A percentile compares a stretch with the other conserved stretches of the same genome.
phyloP scores from a whole-genome alignment of 2,329 filamentous ascomycete genomes.

The Alternaria brassicicola region DNA sequence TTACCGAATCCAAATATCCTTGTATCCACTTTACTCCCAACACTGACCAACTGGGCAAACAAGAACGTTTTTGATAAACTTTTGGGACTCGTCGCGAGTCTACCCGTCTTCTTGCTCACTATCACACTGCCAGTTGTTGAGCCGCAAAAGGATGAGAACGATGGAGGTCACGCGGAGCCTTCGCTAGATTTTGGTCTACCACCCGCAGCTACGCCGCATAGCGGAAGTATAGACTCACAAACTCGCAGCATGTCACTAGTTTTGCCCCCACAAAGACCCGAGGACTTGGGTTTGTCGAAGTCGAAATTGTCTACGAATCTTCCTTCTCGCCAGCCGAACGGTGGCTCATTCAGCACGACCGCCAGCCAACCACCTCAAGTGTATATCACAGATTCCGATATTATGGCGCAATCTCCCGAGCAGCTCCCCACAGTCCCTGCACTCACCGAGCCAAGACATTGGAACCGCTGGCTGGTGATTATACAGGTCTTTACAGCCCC shows the following conservation, averaged over 20 bases:
- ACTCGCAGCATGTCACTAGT: slow-evolving; percentile 27
- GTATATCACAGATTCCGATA: slow-evolving; percentile 43
- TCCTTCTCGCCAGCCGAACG: neutral
- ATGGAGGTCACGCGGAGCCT: slow-evolving; percentile 20
- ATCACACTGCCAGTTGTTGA: slow-evolving; percentile 93
- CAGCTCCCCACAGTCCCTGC: slow-evolving; percentile 29
- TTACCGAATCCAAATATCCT: slow-evolving; percentile 76
- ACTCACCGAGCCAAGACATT: slow-evolving; percentile 58
- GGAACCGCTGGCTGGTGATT: slow-evolving; percentile 90
- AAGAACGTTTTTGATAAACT: slow-evolving; percentile 87
- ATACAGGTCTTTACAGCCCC: slow-evolving; percentile 88
- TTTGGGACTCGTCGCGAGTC: slow-evolving; percentile 81
- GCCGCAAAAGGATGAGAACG: slow-evolving; percentile 57
- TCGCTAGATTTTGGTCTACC: slow-evolving; percentile 43
- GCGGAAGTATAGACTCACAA: slow-evolving; percentile 25
- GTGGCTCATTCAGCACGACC: slow-evolving; percentile 18
- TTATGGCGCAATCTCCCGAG: slow-evolving; percentile 46
- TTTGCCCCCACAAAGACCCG: slow-evolving; percentile 28
- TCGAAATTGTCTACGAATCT: slow-evolving; percentile 4
- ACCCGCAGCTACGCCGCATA: slow-evolving; percentile 30
- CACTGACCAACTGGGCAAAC: slow-evolving; percentile 77
- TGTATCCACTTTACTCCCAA: slow-evolving; percentile 80
- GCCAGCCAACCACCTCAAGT: slow-evolving; percentile 34
- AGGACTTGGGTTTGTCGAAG: slow-evolving; percentile 13
- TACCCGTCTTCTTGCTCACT: slow-evolving; percentile 87